Base-by-base conservation (phyloP, 305 asterid species). In the Rubia balearica region DNA sequence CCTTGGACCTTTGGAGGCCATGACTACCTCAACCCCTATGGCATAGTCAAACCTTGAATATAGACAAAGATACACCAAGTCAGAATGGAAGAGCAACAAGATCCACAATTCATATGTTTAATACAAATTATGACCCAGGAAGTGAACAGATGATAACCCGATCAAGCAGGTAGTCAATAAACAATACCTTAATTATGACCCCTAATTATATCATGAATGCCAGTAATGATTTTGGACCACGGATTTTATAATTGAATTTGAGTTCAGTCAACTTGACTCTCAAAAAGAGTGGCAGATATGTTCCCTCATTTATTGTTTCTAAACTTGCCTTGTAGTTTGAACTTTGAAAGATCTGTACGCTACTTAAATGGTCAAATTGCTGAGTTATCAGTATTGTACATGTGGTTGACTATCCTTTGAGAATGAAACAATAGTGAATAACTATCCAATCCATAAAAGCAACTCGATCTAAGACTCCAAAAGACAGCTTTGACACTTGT, bases 1-100 rank as follows among this genome's bases (percentile, higher is more conserved):
- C 88, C 94, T 89, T 69, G 90, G 94, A 86, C 98, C 99, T 88
- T 91, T 94, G 71, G 99, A 91, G 90, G 97, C 97, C 99, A 94
- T 94, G 81, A 69, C 74, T 81, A 78, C 76, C 74, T 74, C 72
- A 66, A 81, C 74, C 73, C 71, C 83, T 95, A 86, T 83, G 68
- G 75, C 81, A 86, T 89, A 67, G 77, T 80, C 73, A 71, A 72
- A 73, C 69, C 87, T 79, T 73, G 82, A 67, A 46, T 61, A 79
- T 46, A 78, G 56, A 55, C 3, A 63, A 71, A 72, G 8, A 61
- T 68, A 61, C 65, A 53, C 10, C 21, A 40, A 43, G 16, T 56
- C 8, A 40, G 55, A 40, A 27, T 40, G 41, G 24, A 1, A 70
- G 60, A 43, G 70, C 48, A 56, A 30, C 65, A 73, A 22, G 65